Base-by-base conservation (phyloP, 305 asterid genomes). In the Striga hermonthica region DNA sequence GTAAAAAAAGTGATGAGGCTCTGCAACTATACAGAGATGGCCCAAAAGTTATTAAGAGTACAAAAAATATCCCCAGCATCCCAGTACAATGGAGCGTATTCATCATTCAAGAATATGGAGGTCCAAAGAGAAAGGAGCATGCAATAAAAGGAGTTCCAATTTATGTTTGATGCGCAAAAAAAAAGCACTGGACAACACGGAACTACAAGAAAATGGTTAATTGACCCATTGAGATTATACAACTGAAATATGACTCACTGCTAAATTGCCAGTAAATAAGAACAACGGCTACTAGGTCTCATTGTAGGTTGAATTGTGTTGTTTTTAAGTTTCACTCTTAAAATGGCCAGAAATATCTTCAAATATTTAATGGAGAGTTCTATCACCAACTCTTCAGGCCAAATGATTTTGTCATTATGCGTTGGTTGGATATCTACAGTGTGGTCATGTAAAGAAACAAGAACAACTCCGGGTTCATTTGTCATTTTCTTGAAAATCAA, bases 401-500 rank as follows among this genome's bases (percentile, higher is more conserved):
- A 41, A 35, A 44, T 22, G 11, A 55, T 44, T 31, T 49, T 28
- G 36, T 31, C 15, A 49, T 10, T 59, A 65, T 59, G 62, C 53
- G 43, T 64, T 59, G 43, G 56, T 39, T 49, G 39, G 11, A 55
- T 61, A 45, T 52, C 35, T 60, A 59, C 52, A 13, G 50, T 12
- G 50, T 40, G 63, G 50, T 48, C 15, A 49, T 57, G 68, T 54
- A 63, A 48, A 14, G 74, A 65, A 31, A 41, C 57, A 40, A 40
- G 68, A 37, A 49, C 52, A 22, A 55, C 69, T 57, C 12, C n/a
- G 5, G 34, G 48, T 57, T 49, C 14, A 22, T 22, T 22, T 22
- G 31, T 22, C 31, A 22, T 50, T 40, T 58, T 49, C 28, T 39
- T 22, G 57, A 40, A 54, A 67, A 65, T 14, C 65, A 60, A 44